phyloP scores from a whole-genome alignment of 208 protist species.

The Trypanosoma lewisi region DNA sequence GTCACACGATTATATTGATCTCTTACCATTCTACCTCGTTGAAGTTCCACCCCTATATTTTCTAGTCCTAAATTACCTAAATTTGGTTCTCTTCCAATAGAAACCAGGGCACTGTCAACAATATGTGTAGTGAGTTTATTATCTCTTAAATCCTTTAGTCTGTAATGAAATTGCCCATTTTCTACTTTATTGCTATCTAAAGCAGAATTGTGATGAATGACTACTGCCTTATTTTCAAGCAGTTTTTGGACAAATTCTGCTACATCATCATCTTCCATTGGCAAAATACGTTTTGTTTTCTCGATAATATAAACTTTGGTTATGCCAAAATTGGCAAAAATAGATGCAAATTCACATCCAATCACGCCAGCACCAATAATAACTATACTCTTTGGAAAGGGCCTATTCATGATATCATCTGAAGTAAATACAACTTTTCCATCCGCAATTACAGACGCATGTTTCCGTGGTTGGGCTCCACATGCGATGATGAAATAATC shows the following conservation, averaged over 20 bases:
- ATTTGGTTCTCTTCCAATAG: conserved; percentile 84
- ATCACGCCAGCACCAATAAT: conserved; percentile 92
- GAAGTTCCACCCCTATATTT: conserved; percentile 49
- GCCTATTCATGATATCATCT: conserved; percentile 86
- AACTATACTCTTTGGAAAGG: conserved; percentile 85
- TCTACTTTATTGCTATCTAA: conserved; percentile 67
- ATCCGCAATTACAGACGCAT: conserved; percentile 67
- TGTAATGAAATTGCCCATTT: conserved; percentile 79
- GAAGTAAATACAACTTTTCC: conserved; percentile 85
- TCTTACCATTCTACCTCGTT: conserved; percentile 36
- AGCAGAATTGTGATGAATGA: conserved; percentile 81
- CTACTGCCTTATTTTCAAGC: conserved; percentile 69
- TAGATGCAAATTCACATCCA: conserved; percentile 90
- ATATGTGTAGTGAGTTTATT: conserved; percentile 41
- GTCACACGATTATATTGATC: conserved; percentile 66
- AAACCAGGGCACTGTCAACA: conserved; percentile 83
- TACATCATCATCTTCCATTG: conserved; percentile 90
- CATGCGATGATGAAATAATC: conserved; percentile 90
- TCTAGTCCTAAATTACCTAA: conserved; percentile 50
- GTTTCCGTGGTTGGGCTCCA: conserved; percentile 72
- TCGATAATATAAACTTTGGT: conserved; percentile 89
- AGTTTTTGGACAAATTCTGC: conserved; percentile 78
- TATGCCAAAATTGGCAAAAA: conserved; percentile 88
- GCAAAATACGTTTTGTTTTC: conserved; percentile 79
- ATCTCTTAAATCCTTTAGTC: conserved; percentile 53